Evolutionary conservation across 2,329 filamentous ascomycete species (phyloP).

Genomic region (Penicillium sp.): DNA sequence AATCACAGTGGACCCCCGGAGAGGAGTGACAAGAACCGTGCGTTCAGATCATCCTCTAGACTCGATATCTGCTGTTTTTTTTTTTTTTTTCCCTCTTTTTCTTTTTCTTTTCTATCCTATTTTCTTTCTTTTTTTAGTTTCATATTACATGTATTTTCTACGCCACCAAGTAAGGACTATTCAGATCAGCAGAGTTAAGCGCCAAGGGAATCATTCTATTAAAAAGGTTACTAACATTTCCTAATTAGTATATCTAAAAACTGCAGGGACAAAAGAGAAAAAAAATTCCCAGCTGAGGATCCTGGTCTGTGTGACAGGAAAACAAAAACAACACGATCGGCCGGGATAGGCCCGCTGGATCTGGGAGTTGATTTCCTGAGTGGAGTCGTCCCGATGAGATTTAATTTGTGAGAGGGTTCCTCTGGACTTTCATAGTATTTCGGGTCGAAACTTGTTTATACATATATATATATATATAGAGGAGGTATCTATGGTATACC

Average conservation of each 20-base stretch:
- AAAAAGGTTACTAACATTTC: too few relatives aligned
- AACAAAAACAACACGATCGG: constrained; percentile 18
- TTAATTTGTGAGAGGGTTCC: neutral
- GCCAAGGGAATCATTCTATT: neutral
- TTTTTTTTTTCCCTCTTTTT: neutral
- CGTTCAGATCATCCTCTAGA: constrained; percentile 14
- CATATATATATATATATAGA: too few relatives aligned
- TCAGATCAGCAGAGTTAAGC: constrained; percentile 6
- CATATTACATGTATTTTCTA: neutral
- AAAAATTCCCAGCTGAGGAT: constrained; percentile 8
- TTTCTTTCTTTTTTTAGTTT: neutral
- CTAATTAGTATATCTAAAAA: neutral
- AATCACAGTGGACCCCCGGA: constrained; percentile 12
- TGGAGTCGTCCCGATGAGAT: constrained; percentile 3
- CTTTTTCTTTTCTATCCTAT: neutral
- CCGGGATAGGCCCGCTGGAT: constrained; percentile 21
- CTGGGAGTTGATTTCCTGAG: constrained; percentile 5
- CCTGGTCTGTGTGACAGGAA: constrained; percentile 25
- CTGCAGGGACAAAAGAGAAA: neutral
- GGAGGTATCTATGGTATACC: too few relatives aligned
- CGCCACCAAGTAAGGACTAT: constrained; percentile 19
- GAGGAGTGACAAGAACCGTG: constrained; percentile 8
- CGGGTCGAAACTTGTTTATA: neutral
- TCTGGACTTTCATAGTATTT: neutral
- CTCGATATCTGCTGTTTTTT: constrained; percentile 3